A percentile compares a stretch with the other conserved stretches of the same genome.
These are phyloP conservation scores for Rhizophora apiculata DNA, from an alignment of 345 rosid genomes.

Conservation along the genomic window DNA sequence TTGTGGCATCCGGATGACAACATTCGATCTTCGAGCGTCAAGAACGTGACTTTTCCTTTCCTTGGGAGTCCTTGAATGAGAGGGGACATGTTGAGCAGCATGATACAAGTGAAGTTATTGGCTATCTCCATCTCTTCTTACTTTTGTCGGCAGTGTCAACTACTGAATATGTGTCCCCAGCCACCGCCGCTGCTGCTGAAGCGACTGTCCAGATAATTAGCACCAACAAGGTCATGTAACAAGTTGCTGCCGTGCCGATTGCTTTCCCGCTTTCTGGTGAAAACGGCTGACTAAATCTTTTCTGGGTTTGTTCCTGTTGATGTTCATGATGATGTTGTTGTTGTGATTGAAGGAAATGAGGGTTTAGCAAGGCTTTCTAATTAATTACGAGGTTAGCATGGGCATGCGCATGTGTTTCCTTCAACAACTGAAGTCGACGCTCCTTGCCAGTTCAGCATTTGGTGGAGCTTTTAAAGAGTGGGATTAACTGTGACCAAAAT, in stretches of 20 bases:
- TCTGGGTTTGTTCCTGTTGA: too few species aligned
- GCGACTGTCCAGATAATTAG: constrained; percentile 6
- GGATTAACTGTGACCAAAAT: too few species aligned
- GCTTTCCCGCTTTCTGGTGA: neutral
- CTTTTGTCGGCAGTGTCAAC: constrained; percentile 8
- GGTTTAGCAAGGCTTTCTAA: too few species aligned
- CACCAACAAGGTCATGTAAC: constrained; percentile 8
- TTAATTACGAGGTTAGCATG: too few species aligned
- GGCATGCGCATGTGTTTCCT: too few species aligned
- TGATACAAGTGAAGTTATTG: constrained; percentile 57
- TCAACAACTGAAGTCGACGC: too few species aligned
- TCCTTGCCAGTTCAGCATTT: too few species aligned
- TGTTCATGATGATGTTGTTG: too few species aligned
- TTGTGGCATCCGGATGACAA: constrained; percentile 39
- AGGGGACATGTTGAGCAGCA: constrained; percentile 64
- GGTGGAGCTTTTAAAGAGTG: too few species aligned
- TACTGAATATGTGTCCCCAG: constrained; percentile 5
- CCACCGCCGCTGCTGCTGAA: neutral
- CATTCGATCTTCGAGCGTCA: constrained; percentile 65
- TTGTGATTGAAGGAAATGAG: too few species aligned
- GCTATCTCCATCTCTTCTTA: neutral
- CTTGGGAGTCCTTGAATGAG: constrained; percentile 7
- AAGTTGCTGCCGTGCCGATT: constrained; percentile 8
- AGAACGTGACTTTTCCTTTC: constrained; percentile 50
- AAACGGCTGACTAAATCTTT: neutral